Conservation (phyloP, 2,329 filamentous ascomycete genomes). For the Colletotrichum sp. region DNA sequence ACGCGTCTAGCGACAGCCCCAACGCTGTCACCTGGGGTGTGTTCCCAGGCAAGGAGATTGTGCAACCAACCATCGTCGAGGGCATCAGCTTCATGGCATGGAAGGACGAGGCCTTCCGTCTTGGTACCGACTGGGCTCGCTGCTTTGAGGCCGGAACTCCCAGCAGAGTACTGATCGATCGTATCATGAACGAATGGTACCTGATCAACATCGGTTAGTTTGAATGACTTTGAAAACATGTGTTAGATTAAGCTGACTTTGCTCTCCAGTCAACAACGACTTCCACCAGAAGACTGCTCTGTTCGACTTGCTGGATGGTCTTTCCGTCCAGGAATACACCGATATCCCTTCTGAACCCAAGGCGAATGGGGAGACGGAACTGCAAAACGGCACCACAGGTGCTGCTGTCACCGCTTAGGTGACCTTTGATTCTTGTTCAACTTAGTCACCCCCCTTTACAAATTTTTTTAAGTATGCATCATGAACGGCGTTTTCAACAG, state of each 20-base stretch:
- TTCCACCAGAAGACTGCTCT: constrained; percentile 86
- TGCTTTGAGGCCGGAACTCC: constrained; percentile 81
- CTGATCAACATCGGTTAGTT: constrained; percentile 89
- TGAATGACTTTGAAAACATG: not conserved
- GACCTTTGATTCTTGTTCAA: constrained; percentile 23
- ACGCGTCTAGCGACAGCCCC: constrained; percentile 83
- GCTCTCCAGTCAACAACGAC: constrained; percentile 85
- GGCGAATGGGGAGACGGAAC: constrained; percentile 25
- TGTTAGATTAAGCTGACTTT: not conserved
- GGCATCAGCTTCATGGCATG: constrained; percentile 96
- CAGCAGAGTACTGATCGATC: constrained; percentile 80
- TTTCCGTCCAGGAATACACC: constrained; percentile 68
- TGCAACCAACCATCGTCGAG: constrained; percentile 99
- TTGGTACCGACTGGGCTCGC: constrained; percentile 92
- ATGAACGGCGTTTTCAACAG: constrained; percentile 23
- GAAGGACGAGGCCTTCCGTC: constrained; percentile 96
- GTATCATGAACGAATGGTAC: constrained; percentile 89
- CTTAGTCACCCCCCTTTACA: constrained; percentile 22
- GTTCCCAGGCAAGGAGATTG: constrained; percentile 97
- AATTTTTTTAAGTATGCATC: constrained; percentile 25
- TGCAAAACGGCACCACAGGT: constrained; percentile 17
- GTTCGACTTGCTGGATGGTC: constrained; percentile 83
- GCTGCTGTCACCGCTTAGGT: constrained; percentile 17
- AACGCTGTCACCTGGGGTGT: constrained; percentile 99
- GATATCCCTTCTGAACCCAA: constrained; percentile 43